Conservation (phyloP, 257 asterid genomes). For the Nicotiana paniculata region DNA sequence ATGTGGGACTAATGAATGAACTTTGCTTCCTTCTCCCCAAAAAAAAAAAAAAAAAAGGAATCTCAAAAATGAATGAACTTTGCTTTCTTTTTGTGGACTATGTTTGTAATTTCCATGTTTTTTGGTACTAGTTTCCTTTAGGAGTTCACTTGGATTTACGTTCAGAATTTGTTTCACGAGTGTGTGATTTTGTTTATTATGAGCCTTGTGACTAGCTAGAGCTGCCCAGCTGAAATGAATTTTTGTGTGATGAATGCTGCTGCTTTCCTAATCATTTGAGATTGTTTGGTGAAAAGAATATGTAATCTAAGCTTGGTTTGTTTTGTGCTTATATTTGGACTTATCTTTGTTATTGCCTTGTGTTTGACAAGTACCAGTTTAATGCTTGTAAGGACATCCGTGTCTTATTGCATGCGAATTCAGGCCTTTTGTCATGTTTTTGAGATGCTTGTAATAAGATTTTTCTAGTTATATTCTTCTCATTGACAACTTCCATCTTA, state of each 20-base stretch:
- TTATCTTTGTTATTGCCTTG: neutral
- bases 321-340: neutral
- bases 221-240: no score
- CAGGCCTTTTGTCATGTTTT: neutral
- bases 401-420: neutral
- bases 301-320: neutral
- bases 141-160: neutral
- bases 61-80: no score
- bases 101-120: no score
- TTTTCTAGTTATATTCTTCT: neutral
- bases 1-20: neutral
- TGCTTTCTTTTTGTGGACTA: no score
- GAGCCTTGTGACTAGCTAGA: neutral
- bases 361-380: neutral
- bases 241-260: neutral
- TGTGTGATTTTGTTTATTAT: neutral
- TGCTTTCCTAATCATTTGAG: neutral
- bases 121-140: neutral
- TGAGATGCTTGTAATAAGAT: neutral
- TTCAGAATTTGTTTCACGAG: neutral
- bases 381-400: neutral
- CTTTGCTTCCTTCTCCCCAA: no score
- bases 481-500: neutral
- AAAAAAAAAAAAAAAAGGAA: no score
- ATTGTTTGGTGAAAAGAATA: neutral